Evolutionary conservation across 2,329 filamentous ascomycete genomes (phyloP), one percentile per base, ranked within the genome.

Genomic region (Trichoderma cornu-damae): DNA sequence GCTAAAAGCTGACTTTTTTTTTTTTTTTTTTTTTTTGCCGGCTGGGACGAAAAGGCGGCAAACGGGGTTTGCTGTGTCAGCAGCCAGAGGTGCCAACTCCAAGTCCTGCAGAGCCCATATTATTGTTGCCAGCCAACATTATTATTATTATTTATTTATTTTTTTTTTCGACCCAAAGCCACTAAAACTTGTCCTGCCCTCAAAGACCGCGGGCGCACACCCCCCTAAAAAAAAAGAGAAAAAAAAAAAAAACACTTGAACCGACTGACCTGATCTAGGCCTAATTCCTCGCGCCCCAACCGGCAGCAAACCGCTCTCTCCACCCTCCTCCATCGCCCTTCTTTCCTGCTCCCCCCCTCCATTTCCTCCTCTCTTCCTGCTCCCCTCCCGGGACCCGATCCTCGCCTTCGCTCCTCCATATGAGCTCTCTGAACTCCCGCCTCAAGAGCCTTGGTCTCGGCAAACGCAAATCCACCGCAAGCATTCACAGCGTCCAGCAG

Each of bases 361-460:
- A 63, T 61, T 62, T 62, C 63, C 61, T 62, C 63, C 63, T 61
- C 61, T 59, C 62, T 61, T 58, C 60, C 59, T 51, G 53, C 57
- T 26, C 58, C 49, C 55, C 48, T 51, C 51, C 47, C 26, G 53
- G 32, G 49, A 38, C 43, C 61, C 66, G 58, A n/a, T n/a, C 51
- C 48, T 60, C 62, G 43, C 53, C 57, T 58, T 52, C 63, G 62
- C 66, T 70, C 65, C 71, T 70, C 72, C 70, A 70, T 72, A 88
- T 89, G 86, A 88, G 83, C 81, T 89, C 85, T 80, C 82, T 88
- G 83, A 89, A 89, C 79, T 83, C 84, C 73, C 85, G 87, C 75
- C 84, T 90, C 73, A 88, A 89, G 80, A 82, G 83, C 80, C 81
- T 90, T 77, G 86, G 88, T 76, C 88, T 89, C 79, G 87, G 86